Evolutionary conservation across 176 grass and related monocot species (phyloP).

Genomic region (Rhynchospora tenuis): DNA sequence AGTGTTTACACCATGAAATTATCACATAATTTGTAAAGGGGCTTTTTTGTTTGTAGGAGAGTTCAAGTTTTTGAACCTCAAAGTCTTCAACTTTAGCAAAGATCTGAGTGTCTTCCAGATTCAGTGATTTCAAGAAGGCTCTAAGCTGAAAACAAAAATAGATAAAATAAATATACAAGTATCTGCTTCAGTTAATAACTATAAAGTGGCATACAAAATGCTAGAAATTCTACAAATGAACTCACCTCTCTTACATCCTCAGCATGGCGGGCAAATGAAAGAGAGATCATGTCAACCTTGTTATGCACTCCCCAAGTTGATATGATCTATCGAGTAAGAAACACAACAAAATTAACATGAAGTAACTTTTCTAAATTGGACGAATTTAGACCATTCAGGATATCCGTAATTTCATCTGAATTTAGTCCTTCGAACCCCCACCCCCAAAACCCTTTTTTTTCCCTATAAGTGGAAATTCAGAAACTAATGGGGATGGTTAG

Average conservation of each 20-base stretch:
- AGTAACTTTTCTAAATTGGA: not conserved
- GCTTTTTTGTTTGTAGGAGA: not conserved
- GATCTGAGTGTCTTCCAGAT: constrained; percentile 71
- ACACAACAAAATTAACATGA: not conserved
- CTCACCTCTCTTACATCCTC: constrained; percentile 79
- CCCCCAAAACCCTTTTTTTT: too few relatives aligned
- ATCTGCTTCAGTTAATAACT: not conserved
- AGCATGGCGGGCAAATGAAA: constrained; percentile 88
- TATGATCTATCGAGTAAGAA: constrained; percentile 51
- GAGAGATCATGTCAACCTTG: constrained; percentile 84
- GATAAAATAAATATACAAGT: constrained; percentile 20
- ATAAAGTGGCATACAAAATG: constrained; percentile 8
- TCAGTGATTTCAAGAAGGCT: constrained; percentile 66
- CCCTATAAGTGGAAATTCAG: not conserved
- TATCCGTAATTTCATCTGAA: not conserved
- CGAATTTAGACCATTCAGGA: not conserved
- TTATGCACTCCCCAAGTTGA: constrained; percentile 84
- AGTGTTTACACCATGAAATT: constrained; percentile 18
- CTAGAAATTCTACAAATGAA: constrained; percentile 26
- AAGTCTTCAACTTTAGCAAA: constrained; percentile 88
- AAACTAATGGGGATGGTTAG: not conserved
- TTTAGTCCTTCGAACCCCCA: not conserved
- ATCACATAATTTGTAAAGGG: not conserved
- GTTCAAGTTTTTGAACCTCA: constrained; percentile 41
- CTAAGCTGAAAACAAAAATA: constrained; percentile 67